Evolutionary conservation across 805 yeast genomes (phyloP), one percentile per base, ranked within the genome.

Genomic region (Monosporozyma unispora): DNA sequence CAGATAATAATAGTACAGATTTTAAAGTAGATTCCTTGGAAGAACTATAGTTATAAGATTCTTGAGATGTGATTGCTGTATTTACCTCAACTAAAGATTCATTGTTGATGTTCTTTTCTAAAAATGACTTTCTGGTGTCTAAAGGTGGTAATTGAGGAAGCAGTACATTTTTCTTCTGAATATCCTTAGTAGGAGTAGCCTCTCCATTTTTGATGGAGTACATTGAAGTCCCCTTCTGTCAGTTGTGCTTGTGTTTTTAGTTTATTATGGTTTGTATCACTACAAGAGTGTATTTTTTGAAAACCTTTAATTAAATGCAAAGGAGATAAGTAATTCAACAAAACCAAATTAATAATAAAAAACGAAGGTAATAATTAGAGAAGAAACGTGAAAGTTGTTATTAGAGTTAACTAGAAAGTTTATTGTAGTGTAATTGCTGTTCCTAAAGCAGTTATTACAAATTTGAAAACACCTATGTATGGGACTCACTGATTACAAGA

Each of bases 61-160:
- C 19, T 31, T 8, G 25, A 21, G n/a, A 19, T 21, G 6, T 29
- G 12, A n/a, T 44, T n/a, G 6, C 21, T 14, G 7, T 14, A 21
- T 9, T n/a, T 31, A 11, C 19, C 2, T 31, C 16, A 14, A 11
- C 8, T 11, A 2, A 23, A 5, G n/a, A 8, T 8, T 21, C 16
- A 22, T 10, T n/a, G 10, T 29, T 22, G 4, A 27, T 12, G 7
- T 21, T n/a, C 16, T 29, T 14, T 16, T 58, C 63, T 5, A 46
- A 42, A 42, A 57, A 56, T 9, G 59, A 52, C 16, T 49, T 51
- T 35, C 58, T 48, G 9, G 66, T 63, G 25, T 54, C 50, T 39
- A 64, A 51, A 6, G 68, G 68, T 18, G 68, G 67, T 38, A 64
- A 51, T 41, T 55, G 53, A 1, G 68, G 68, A 31, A 64, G 42